Percentiles rank a stretch among this genome's conserved stretches.
These are phyloP conservation scores for Musa balbisiana DNA, from an alignment of 202 grass and related monocot genomes.

Conservation along the genomic window DNA sequence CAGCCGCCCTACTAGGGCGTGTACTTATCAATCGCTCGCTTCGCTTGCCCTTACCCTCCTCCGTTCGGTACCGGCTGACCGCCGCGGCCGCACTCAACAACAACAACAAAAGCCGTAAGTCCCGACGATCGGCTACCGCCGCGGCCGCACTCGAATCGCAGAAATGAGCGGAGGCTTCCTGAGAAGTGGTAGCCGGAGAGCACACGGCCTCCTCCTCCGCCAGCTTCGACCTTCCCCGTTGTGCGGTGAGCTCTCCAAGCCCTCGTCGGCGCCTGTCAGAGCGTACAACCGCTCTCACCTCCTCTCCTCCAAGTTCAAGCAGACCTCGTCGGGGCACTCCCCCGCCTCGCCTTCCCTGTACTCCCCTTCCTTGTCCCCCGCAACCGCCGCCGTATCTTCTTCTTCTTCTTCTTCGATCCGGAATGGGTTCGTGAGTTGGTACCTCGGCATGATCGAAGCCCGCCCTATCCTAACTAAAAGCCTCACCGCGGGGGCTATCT, in stretches of 20 bases:
- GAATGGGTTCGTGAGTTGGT: slow-evolving; percentile 52
- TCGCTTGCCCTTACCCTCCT: not conserved
- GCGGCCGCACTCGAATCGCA: not conserved
- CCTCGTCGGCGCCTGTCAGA: slow-evolving; percentile 8
- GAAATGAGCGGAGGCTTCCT: not conserved
- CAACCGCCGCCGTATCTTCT: not conserved
- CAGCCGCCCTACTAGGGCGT: not conserved
- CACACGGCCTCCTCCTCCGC: slow-evolving; percentile 6
- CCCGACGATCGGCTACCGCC: too few species aligned
- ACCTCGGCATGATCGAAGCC: slow-evolving; percentile 63
- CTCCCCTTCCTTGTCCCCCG: slow-evolving; percentile 20
- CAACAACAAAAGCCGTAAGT: too few species aligned
- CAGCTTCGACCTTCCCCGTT: not conserved
- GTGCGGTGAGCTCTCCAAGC: not conserved
- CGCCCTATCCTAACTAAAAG: slow-evolving; percentile 86
- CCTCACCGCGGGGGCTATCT: slow-evolving; percentile 72
- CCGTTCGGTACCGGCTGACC: not conserved
- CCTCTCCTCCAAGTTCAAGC: slow-evolving; percentile 36
- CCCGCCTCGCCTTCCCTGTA: slow-evolving; percentile 5
- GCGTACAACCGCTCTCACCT: slow-evolving; percentile 44
- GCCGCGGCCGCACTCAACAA: too few species aligned
- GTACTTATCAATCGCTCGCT: not conserved
- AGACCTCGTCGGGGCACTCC: not conserved
- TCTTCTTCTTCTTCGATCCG: slow-evolving; percentile 4
- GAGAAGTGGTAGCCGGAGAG: not conserved